phyloP scores from a whole-genome alignment of 2,329 filamentous ascomycete genomes.

The Colletotrichum lindemuthianum region DNA sequence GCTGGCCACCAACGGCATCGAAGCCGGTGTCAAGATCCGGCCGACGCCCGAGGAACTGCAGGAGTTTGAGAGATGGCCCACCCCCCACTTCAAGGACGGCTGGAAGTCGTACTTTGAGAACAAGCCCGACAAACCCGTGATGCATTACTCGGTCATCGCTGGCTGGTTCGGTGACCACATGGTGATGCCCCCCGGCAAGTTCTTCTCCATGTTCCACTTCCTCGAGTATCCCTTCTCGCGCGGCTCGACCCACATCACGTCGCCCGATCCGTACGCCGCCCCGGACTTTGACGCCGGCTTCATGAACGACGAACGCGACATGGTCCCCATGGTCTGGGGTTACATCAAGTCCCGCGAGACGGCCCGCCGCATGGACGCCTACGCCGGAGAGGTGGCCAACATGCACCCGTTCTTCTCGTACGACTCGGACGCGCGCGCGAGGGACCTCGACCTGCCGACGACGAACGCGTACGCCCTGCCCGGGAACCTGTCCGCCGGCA shows the following conservation, averaged over 20 bases:
- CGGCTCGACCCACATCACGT: slow-evolving; percentile 75
- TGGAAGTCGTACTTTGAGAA: slow-evolving; percentile 88
- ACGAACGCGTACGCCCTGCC: slow-evolving; percentile 81
- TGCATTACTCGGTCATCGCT: slow-evolving; percentile 84
- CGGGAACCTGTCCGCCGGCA: slow-evolving; percentile 75
- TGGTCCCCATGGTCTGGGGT: slow-evolving; percentile 86
- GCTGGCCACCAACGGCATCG: slow-evolving; percentile 81
- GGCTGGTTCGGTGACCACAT: slow-evolving; percentile 72
- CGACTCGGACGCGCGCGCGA: slow-evolving; percentile 74
- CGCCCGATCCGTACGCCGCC: slow-evolving; percentile 76
- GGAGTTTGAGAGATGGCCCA: slow-evolving; percentile 78
- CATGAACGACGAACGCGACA: slow-evolving; percentile 87
- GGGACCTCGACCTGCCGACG: slow-evolving; percentile 79
- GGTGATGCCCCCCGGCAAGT: slow-evolving; percentile 77
- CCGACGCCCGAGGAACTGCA: slow-evolving; percentile 75
- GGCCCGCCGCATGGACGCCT: slow-evolving; percentile 80
- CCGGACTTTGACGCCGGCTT: slow-evolving; percentile 85
- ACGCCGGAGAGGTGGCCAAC: slow-evolving; percentile 75
- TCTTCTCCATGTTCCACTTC: slow-evolving; percentile 88
- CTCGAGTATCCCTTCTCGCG: slow-evolving; percentile 81
- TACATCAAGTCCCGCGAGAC: slow-evolving; percentile 87
- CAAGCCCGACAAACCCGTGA: slow-evolving; percentile 86
- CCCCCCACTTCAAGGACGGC: slow-evolving; percentile 76
- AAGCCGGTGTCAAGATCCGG: slow-evolving; percentile 81
- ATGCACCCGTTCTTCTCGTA: slow-evolving; percentile 79